phyloP scores from a whole-genome alignment of 2,329 filamentous ascomycete species.

The Gremmenia infestans region DNA sequence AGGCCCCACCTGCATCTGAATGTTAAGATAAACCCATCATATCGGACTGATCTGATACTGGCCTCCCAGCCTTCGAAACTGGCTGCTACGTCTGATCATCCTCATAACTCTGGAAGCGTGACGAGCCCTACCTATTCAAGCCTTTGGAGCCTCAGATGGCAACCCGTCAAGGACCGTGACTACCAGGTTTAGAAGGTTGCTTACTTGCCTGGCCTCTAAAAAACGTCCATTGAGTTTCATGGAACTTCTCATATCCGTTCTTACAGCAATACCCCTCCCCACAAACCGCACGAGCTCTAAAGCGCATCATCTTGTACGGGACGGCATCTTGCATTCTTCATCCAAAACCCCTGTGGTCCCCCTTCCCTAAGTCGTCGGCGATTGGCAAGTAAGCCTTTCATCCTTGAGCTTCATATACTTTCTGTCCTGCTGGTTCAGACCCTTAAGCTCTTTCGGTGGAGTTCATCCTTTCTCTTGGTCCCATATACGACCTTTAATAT shows the following conservation, averaged over 20 bases:
- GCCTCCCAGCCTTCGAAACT: slow-evolving; percentile 36
- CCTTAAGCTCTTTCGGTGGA: slow-evolving; percentile 39
- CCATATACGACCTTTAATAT: slow-evolving; percentile 27
- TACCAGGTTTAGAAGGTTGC: slow-evolving; percentile 9
- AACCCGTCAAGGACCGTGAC: slow-evolving; percentile 29
- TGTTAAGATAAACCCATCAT: slow-evolving; percentile 2
- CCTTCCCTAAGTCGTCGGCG: slow-evolving; percentile 34
- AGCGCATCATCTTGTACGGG: not conserved
- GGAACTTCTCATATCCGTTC: slow-evolving; percentile 23
- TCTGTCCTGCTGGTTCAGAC: slow-evolving; percentile 57
- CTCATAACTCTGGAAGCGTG: slow-evolving; percentile 30
- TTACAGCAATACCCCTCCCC: slow-evolving; percentile 9
- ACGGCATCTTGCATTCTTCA: slow-evolving; percentile 19
- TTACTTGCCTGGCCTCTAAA: slow-evolving; percentile 4
- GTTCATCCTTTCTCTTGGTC: slow-evolving; percentile 32
- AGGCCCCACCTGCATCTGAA: slow-evolving; percentile 14
- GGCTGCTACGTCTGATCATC: slow-evolving; percentile 43
- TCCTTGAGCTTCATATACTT: slow-evolving; percentile 37
- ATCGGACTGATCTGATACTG: slow-evolving; percentile 25
- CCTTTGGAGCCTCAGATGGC: slow-evolving; percentile 19
- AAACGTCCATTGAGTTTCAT: slow-evolving; percentile 20
- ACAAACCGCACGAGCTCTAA: slow-evolving; percentile 23
- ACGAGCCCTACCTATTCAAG: slow-evolving; percentile 15
- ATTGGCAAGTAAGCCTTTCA: slow-evolving; percentile 41
- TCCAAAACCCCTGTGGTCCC: slow-evolving; percentile 29